phyloP scores from a whole-genome alignment of 2,329 filamentous ascomycete species.

The Scedosporium minutisporum region DNA sequence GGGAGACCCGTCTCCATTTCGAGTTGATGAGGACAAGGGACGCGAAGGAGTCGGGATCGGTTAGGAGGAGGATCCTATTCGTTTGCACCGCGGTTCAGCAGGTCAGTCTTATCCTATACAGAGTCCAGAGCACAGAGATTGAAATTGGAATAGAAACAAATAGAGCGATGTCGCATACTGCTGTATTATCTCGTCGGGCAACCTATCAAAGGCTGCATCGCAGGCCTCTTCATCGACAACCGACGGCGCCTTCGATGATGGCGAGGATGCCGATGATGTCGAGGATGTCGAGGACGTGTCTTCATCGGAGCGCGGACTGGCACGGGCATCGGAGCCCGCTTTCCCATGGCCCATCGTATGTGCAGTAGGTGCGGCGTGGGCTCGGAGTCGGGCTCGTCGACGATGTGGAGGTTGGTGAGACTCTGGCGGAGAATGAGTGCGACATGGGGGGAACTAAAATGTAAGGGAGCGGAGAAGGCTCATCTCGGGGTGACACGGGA shows the following conservation, averaged over 20 bases:
- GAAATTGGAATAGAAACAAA: slow-evolving; percentile 6
- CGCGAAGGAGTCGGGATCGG: slow-evolving; percentile 55
- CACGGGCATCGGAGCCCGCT: neutral
- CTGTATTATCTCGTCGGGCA: slow-evolving; percentile 61
- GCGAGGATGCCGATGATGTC: neutral
- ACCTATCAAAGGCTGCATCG: slow-evolving; percentile 36
- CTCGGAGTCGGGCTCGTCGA: neutral
- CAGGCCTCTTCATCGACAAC: neutral
- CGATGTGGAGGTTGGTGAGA: neutral
- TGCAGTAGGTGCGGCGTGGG: neutral
- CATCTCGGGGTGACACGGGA: neutral
- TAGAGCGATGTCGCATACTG: slow-evolving; percentile 37
- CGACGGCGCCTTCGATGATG: neutral
- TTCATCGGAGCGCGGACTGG: neutral
- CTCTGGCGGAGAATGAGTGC: neutral
- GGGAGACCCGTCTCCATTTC: slow-evolving; percentile 55
- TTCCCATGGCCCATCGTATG: neutral
- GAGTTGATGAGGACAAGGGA: slow-evolving; percentile 56
- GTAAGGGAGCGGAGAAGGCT: neutral
- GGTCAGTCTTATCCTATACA: neutral
- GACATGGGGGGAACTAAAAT: neutral
- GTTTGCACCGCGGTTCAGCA: neutral
- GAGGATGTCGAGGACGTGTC: neutral
- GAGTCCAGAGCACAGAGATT: slow-evolving; percentile 1
- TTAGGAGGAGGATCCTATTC: slow-evolving; percentile 47